Evolutionary conservation across 176 grass and related monocot genomes (phyloP).

Genomic region (Hordeum marinum): DNA sequence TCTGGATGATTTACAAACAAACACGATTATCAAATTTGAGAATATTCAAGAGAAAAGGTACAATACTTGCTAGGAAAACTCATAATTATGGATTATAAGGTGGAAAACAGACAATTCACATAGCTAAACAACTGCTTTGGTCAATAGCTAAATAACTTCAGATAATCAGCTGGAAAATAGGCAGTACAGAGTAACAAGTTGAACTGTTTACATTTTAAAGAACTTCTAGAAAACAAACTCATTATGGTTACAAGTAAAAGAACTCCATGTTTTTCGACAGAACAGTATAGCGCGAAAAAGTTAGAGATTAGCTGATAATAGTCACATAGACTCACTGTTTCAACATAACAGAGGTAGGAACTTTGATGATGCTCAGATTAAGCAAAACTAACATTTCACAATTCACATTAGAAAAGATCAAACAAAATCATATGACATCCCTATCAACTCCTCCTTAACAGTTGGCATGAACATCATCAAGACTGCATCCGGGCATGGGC

Average conservation of each 20-base stretch:
- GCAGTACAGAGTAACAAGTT: background rate
- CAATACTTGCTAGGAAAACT: background rate
- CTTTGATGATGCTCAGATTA: background rate
- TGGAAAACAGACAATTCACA: background rate
- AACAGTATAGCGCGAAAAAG: background rate
- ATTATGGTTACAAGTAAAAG: background rate
- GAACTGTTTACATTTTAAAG: background rate
- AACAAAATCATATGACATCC: background rate
- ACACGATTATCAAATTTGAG: background rate
- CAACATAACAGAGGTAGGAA: background rate
- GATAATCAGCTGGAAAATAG: background rate
- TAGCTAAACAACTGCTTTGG: background rate
- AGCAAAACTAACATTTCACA: background rate
- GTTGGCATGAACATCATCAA: background rate
- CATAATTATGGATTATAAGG: background rate
- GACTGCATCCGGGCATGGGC: background rate
- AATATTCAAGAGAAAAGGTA: background rate
- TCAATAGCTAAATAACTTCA: background rate
- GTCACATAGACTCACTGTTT: background rate
- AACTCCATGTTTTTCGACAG: background rate
- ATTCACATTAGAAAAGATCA: background rate
- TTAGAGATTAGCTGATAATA: background rate
- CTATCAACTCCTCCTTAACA: background rate
- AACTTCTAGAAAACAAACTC: background rate
- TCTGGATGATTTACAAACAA: background rate